These are phyloP conservation scores for Aspergillus clavatus DNA, from an alignment of 2,329 filamentous ascomycete genomes.

Conservation along the genomic window DNA sequence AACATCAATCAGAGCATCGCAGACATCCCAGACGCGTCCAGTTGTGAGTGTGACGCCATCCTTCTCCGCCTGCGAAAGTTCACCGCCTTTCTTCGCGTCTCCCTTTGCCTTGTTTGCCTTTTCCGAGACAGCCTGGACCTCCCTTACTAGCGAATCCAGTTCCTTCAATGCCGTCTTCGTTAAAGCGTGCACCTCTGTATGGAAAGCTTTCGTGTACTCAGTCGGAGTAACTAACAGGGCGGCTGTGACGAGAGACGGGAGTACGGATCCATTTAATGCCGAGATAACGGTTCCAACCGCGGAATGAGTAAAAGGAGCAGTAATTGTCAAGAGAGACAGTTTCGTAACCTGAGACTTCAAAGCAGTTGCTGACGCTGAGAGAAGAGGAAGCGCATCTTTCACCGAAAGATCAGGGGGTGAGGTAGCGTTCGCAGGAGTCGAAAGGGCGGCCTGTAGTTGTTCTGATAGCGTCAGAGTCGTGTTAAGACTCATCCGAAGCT, in stretches of 20 bases:
- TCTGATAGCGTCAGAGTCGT: constrained; percentile 35
- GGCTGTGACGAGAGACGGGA: constrained; percentile 69
- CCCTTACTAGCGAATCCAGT: constrained; percentile 55
- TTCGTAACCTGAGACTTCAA: constrained; percentile 83
- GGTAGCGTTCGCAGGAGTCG: constrained; percentile 17
- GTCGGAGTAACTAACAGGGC: constrained; percentile 60
- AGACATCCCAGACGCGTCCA: constrained; percentile 77
- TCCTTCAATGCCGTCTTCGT: constrained; percentile 59
- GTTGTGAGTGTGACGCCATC: constrained; percentile 61
- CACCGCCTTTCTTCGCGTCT: constrained; percentile 23
- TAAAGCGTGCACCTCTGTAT: constrained; percentile 58
- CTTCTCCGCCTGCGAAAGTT: constrained; percentile 35
- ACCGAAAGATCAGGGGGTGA: constrained; percentile 8
- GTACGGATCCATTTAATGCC: constrained; percentile 66
- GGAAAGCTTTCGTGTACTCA: constrained; percentile 60
- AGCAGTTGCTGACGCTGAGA: constrained; percentile 66
- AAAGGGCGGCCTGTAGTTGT: constrained; percentile 37
- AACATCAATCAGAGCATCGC: constrained; percentile 65
- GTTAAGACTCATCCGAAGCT: constrained; percentile 27
- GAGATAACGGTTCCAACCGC: constrained; percentile 67
- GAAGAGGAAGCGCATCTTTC: constrained; percentile 56
- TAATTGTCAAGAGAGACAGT: constrained; percentile 79
- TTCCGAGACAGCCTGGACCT: constrained; percentile 50
- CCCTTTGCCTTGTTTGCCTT: constrained; percentile 40
- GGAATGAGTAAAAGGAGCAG: constrained; percentile 76